Evolutionary conservation across 2,329 filamentous ascomycete species (phyloP).

Genomic region (Didymella segeticola): DNA sequence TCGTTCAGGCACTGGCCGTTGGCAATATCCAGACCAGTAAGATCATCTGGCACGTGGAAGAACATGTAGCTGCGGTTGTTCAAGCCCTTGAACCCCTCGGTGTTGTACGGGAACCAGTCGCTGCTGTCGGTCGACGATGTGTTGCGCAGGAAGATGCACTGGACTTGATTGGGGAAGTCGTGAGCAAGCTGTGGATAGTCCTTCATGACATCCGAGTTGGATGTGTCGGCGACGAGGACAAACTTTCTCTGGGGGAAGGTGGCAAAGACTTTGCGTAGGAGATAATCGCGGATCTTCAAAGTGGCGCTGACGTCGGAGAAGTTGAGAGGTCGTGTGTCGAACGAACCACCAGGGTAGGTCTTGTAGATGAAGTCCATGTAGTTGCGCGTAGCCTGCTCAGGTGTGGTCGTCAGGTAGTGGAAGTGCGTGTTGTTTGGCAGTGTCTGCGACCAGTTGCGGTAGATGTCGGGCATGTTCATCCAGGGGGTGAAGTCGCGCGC

Average conservation of each 20-base stretch:
- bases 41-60: slow-evolving; percentile 74
- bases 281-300: slow-evolving; percentile 71
- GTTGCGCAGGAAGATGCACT: slow-evolving; percentile 80
- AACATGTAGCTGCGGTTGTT: slow-evolving; percentile 78
- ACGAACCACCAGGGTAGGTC: slow-evolving; percentile 77
- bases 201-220: slow-evolving; percentile 77
- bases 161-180: slow-evolving; percentile 73
- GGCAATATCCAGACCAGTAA: slow-evolving; percentile 69
- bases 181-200: slow-evolving; percentile 66
- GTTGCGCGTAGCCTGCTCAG: slow-evolving; percentile 76
- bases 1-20: slow-evolving; percentile 72
- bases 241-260: slow-evolving; percentile 79
- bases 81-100: slow-evolving; percentile 71
- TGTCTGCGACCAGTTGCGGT: slow-evolving; percentile 74
- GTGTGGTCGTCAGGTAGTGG: slow-evolving; percentile 82
- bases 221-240: slow-evolving; percentile 77
- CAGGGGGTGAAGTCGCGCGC: slow-evolving; percentile 73
- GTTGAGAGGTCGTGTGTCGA: slow-evolving; percentile 77
- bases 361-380: slow-evolving; percentile 84
- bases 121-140: slow-evolving; percentile 71
- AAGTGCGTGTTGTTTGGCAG: slow-evolving; percentile 72
- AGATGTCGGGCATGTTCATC: slow-evolving; percentile 82
- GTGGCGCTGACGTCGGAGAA: slow-evolving; percentile 78
- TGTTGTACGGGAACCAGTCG: slow-evolving; percentile 78
- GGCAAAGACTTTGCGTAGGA: slow-evolving; percentile 74